phyloP scores from a whole-genome alignment of 192 early-diverging fungal species.

The Chytriomyces confervae region DNA sequence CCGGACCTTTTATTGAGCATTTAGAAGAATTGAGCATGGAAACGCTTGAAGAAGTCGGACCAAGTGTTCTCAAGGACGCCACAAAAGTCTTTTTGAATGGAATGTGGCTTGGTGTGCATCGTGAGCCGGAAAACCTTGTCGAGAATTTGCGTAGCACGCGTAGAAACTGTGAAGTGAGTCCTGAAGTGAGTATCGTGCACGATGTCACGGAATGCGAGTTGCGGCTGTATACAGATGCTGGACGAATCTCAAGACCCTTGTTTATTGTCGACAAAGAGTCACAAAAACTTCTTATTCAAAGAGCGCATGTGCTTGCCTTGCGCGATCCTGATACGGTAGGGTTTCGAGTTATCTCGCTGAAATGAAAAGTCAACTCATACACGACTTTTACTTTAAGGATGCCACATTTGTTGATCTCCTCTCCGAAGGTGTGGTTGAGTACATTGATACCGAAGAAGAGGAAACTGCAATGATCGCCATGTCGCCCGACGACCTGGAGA shows the following conservation, averaged over 20 bases:
- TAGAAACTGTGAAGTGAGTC: conserved; percentile 81
- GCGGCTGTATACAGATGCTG: conserved; percentile 94
- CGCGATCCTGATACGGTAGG: conserved; percentile 15
- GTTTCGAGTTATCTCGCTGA: not conserved
- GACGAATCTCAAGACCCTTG: conserved; percentile 93
- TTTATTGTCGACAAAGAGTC: conserved; percentile 83
- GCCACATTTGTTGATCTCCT: conserved; percentile 69
- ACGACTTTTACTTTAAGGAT: too few relatives aligned
- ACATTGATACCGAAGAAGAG: conserved; percentile 98
- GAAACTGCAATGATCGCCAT: conserved; percentile 99
- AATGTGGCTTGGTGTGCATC: conserved; percentile 94
- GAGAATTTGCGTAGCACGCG: conserved; percentile 80
- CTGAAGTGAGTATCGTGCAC: conserved; percentile 92
- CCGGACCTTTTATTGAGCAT: conserved; percentile 83
- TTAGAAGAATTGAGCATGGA: conserved; percentile 94
- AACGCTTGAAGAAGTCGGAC: conserved; percentile 84
- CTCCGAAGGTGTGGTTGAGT: conserved; percentile 85
- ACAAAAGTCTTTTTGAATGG: conserved; percentile 99
- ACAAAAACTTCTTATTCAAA: conserved; percentile 65
- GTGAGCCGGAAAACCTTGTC: conserved; percentile 87
- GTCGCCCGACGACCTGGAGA: conserved; percentile 87
- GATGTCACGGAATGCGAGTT: conserved; percentile 97
- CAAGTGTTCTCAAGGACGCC: conserved; percentile 69
- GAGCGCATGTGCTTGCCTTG: conserved; percentile 35
- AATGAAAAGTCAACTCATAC: too few relatives aligned